Base-by-base conservation (phyloP, 1,284 basidiomycete species). In the Dichomitus squalens region DNA sequence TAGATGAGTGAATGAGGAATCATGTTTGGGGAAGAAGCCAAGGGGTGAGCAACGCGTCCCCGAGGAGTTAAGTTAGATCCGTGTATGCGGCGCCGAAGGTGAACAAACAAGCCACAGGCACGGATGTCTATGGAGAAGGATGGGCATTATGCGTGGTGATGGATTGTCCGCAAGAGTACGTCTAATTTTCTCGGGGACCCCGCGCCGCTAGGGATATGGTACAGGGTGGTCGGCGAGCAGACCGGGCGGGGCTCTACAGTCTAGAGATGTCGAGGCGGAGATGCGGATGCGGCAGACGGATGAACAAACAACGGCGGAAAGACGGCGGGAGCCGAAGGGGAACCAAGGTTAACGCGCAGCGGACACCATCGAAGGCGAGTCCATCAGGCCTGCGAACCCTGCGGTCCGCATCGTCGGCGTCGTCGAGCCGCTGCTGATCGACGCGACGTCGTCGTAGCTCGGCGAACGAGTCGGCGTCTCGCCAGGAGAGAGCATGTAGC, bases 391-490 rank as follows among this genome's bases (percentile, higher is more conserved):
- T 31, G 21, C 48, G 31, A 56, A 53, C 4, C 35, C 36, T 20
- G 58, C 31, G 43, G 60, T 63, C 25, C 61, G 60, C 38, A 63
- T 55, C 27, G 68, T 72, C 31, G 72, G 71, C 27, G 72, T 73
- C 49, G 67, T 54, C 43, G 59, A 43, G 25, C 72, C 59, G 52
- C 69, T 53, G 53, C 67, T 66, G 36, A 68, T 65, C 34, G 59
- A 56, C 16, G 63, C 60, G 18, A 73, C 68, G 54, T 73, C 69
- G 63, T 72, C 72, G 58, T 58, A 69, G 63, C 72, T 73, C 20
- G 67, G 57, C 31, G 70, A 72, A 3, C 72, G 67, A 31, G 70
- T 68, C 20, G 69, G 69, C 12, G 70, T 68, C 35, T 60, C 51
- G 9, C 60, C 60, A 3, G 64, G 68, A n/a, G 66, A 64, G 36